These are phyloP conservation scores for Trifolium fragiferum DNA, from an alignment of 306 rosid genomes.

Conservation along the genomic window DNA sequence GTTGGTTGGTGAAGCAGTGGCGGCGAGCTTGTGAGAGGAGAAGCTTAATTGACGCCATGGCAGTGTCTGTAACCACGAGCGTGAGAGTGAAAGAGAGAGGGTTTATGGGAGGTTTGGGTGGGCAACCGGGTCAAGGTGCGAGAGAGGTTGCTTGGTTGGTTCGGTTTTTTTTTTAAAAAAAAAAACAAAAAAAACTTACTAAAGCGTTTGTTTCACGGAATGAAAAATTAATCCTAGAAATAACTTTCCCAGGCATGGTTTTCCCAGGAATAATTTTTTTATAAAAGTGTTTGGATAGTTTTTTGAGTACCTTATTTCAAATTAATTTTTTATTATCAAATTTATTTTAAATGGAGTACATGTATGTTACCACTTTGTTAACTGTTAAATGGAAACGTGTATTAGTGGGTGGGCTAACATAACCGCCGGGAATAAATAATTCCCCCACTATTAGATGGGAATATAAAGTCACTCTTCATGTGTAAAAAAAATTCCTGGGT, in stretches of 20 bases:
- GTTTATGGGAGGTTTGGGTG: slow-evolving; percentile 44
- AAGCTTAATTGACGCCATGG: slow-evolving; percentile 76
- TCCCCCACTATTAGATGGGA: no score
- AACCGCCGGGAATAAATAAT: no score
- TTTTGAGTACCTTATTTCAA: no score
- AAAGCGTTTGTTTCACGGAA: not conserved
- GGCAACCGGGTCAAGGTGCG: not conserved
- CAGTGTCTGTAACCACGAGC: not conserved
- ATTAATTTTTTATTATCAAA: no score
- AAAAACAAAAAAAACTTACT: no score
- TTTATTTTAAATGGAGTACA: no score
- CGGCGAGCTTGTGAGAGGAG: slow-evolving; percentile 77
- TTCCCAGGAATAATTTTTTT: not conserved
- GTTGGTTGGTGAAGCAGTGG: slow-evolving; percentile 53
- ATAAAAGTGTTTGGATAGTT: no score
- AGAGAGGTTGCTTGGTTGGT: not conserved
- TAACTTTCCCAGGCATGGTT: not conserved
- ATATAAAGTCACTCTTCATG: no score
- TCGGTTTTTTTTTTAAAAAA: not conserved
- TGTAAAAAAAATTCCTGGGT: no score
- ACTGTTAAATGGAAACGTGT: no score
- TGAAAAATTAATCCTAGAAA: not conserved
- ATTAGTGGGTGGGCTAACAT: no score
- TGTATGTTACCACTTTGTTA: no score
- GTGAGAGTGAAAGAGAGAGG: slow-evolving; percentile 2